Percentiles rank a stretch among this genome's conserved stretches.
These are phyloP conservation scores for Hericium rajendrae DNA, from an alignment of 768 basidiomycete species.

Conservation along the genomic window DNA sequence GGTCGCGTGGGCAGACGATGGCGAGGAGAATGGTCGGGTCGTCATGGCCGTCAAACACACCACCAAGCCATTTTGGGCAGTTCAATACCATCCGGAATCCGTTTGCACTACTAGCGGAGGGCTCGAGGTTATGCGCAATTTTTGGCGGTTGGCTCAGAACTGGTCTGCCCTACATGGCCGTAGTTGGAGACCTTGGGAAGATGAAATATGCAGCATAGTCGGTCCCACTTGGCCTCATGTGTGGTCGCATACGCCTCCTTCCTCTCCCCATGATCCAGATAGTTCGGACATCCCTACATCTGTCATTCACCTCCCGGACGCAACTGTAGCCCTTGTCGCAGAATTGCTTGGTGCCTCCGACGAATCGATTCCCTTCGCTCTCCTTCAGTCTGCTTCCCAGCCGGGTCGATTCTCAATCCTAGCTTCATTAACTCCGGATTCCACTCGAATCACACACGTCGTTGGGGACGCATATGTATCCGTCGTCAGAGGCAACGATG, in stretches of 20 bases:
- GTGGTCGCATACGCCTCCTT: constrained; percentile 18
- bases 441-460: constrained; percentile 49
- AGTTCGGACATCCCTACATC: constrained; percentile 9
- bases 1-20: constrained; percentile 68
- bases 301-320: constrained; percentile 32
- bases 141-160: constrained; percentile 55
- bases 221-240: constrained; percentile 51
- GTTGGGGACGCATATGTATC: constrained; percentile 40
- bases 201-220: constrained; percentile 25
- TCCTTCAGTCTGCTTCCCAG: constrained; percentile 68
- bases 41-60: constrained; percentile 68
- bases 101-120: constrained; percentile 64
- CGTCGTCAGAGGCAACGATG: constrained; percentile 29
- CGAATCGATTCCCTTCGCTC: constrained; percentile 51
- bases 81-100: constrained; percentile 87
- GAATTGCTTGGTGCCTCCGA: constrained; percentile 53
- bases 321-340: constrained; percentile 39
- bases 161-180: constrained; percentile 42
- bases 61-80: constrained; percentile 70
- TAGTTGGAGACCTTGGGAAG: constrained; percentile 32
- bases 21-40: constrained; percentile 52
- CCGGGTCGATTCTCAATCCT: constrained; percentile 72
- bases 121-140: constrained; percentile 57
- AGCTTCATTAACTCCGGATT: constrained; percentile 44
- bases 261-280: constrained; percentile 11